phyloP scores from a whole-genome alignment of 1,284 basidiomycete genomes.

The Ustilago tritici region DNA sequence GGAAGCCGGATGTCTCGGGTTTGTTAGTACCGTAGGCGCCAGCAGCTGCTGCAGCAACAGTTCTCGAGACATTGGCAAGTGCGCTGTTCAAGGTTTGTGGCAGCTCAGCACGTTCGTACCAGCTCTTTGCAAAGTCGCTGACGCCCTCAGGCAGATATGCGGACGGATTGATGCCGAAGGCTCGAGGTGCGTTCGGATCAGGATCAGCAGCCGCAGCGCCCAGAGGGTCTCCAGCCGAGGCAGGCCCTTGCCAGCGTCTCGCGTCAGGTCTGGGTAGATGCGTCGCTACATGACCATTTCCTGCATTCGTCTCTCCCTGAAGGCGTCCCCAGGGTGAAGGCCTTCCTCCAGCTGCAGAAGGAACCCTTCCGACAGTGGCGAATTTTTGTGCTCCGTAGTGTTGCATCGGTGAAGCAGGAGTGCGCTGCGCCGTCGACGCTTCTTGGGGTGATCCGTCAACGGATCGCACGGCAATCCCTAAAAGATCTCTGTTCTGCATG shows the following conservation, averaged over 20 bases:
- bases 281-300: background rate
- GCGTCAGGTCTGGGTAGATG: constrained; percentile 1
- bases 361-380: constrained; percentile 36
- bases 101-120: constrained; percentile 57
- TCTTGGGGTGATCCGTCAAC: constrained; percentile 4
- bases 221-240: constrained; percentile 15
- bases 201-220: constrained; percentile 12
- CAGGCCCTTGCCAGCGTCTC: constrained; percentile 18
- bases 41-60: constrained; percentile 47
- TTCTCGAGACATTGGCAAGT: constrained; percentile 53
- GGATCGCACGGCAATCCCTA: constrained; percentile 32
- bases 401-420: constrained; percentile 9
- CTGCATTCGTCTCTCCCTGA: background rate
- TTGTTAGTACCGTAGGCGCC: constrained; percentile 26
- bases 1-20: constrained; percentile 35
- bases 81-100: constrained; percentile 50
- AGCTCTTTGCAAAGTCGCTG: constrained; percentile 57
- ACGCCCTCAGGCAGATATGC: constrained; percentile 56
- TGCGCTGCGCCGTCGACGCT: background rate
- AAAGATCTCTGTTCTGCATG: constrained; percentile 52
- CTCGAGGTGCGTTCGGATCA: constrained; percentile 12
- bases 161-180: constrained; percentile 45
- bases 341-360: constrained; percentile 12
- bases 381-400: constrained; percentile 25
- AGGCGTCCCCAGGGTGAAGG: constrained; percentile 35